Evolutionary conservation across 331 rosid species (phyloP), one percentile per base, ranked within the genome.

Genomic region (Telfairia occidentalis): DNA sequence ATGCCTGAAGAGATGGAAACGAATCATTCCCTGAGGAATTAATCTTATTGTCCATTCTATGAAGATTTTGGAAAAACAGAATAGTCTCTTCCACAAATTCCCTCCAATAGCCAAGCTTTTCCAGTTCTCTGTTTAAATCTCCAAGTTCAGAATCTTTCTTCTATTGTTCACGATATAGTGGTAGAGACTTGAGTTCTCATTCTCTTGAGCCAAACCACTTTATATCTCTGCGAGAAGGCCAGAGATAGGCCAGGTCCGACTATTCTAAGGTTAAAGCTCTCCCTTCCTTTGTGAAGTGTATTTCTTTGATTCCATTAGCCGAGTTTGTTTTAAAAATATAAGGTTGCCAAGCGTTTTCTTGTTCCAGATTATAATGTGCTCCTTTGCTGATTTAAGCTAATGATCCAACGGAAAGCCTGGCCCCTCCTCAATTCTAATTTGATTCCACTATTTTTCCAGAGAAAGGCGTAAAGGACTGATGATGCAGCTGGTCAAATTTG

Each of bases 301-400:
- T 55, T 55, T 55, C 63, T 55, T 55, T 55, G 63, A 11, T 4
- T 55, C 63, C n/a, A 55, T 1, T 26, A 26, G 63, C 63, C 63
- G 24, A 55, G 18, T 55, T 24, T 55, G 29, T 55, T 55, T 16
- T 24, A 55, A 28, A 55, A 55, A 55, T 55, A 24, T 24, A 55
- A 55, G 63, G 63, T 24, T 55, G 2, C n/a, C 63, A 10, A 55
- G 18, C 35, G 9, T 10, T 54, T 54, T 55, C 34, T 55, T 55
- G 34, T 55, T 23, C 63, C 63, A 55, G 63, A 55, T 24, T 24
- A 55, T 55, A 32, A 32, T 61, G 21, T 32, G 13, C 13, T 61
- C 69, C 69, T 30, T 32, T 61, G 45, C 69, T 61, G 69, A 5
- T 32, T 61, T 61, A 61, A 18, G 69, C 40, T 61, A 61, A 61